Conservation (phyloP, 1,284 basidiomycete genomes). For the Microstroma glucosiphilum region DNA sequence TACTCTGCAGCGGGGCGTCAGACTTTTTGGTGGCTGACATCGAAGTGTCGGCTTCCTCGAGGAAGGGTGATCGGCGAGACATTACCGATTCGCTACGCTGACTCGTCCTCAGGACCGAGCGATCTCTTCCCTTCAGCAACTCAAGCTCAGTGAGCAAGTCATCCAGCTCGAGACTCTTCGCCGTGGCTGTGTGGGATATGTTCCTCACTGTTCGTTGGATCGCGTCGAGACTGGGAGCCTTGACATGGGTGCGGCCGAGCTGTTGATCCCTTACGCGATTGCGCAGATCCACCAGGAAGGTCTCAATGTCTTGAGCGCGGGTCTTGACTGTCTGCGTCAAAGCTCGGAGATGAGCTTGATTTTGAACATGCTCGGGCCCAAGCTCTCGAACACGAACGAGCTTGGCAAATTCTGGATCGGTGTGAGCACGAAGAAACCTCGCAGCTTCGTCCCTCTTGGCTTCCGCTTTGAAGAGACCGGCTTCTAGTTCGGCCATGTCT, state of each 20-base stretch:
- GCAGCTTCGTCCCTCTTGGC: conserved; percentile 44
- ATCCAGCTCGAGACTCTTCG: conserved; percentile 61
- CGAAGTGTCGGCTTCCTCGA: not conserved
- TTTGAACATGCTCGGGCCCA: conserved; percentile 80
- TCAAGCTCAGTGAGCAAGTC: conserved; percentile 59
- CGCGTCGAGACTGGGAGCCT: conserved; percentile 73
- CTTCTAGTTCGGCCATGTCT: conserved; percentile 53
- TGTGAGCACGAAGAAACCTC: conserved; percentile 67
- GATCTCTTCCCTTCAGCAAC: conserved; percentile 6
- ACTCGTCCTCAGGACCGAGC: not conserved
- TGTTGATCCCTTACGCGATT: conserved; percentile 44
- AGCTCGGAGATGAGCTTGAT: conserved; percentile 64
- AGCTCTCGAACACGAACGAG: conserved; percentile 72
- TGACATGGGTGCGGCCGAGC: conserved; percentile 45
- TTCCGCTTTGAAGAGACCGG: conserved; percentile 54
- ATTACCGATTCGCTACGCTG: not conserved
- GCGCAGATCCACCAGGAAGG: conserved; percentile 53
- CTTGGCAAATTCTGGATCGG: conserved; percentile 70
- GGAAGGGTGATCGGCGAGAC: not conserved
- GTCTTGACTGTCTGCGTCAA: conserved; percentile 58
- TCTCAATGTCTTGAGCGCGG: conserved; percentile 52
- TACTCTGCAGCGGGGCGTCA: not conserved
- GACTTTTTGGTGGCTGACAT: not conserved
- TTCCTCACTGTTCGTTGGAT: conserved; percentile 76
- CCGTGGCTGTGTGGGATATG: conserved; percentile 61